phyloP scores from a whole-genome alignment of 345 rosid genomes.

The Acer negundo region DNA sequence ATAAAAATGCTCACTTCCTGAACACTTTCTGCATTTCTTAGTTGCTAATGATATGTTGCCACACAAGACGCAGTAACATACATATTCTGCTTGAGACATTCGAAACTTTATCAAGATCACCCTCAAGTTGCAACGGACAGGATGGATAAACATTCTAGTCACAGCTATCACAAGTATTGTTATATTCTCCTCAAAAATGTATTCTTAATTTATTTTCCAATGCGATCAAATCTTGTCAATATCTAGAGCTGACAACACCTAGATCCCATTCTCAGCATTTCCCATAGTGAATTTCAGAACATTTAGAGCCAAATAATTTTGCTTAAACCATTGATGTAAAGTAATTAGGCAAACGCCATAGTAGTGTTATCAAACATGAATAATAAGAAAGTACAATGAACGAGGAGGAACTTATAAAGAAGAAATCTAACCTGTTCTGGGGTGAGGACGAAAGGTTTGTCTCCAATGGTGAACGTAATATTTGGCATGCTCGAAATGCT shows the following conservation, averaged over 20 bases:
- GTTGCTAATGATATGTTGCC: no score
- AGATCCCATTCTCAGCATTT: neutral
- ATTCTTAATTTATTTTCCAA: neutral
- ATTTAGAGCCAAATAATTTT: neutral
- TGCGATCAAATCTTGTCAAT: neutral
- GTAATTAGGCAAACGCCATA: neutral
- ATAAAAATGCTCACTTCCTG: no score
- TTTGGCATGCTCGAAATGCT: conserved; percentile 53
- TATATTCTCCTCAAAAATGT: no score
- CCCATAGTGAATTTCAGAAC: neutral
- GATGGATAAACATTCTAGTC: no score
- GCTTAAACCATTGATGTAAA: neutral
- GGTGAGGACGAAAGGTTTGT: conserved; percentile 56
- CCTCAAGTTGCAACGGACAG: no score
- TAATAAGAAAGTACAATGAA: neutral
- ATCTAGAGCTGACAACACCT: neutral
- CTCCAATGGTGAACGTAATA: conserved; percentile 64
- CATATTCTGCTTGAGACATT: no score
- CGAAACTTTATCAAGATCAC: no score
- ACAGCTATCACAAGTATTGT: no score
- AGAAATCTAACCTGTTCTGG: conserved; percentile 60
- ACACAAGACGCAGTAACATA: no score
- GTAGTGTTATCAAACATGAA: no score
- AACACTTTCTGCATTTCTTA: no score
- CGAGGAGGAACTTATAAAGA: neutral